Percentiles rank a stretch among this genome's conserved stretches.
Evolutionary conservation across 2,329 filamentous ascomycete species (phyloP).

Genomic region (Grosmannia serpens): DNA sequence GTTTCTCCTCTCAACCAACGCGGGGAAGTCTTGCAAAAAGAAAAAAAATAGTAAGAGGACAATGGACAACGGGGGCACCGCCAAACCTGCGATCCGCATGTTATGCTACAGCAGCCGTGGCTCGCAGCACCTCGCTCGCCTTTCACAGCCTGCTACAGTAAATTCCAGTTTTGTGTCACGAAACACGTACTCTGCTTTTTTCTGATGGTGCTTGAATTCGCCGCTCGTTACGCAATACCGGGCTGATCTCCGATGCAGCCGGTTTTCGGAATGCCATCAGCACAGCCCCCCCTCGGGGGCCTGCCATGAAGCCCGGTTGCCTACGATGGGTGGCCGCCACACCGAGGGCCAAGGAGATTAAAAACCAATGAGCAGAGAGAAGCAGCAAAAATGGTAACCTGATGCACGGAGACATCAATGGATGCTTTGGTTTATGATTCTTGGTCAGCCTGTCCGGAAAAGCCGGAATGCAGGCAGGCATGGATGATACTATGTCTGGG

Average conservation of each 20-base stretch:
- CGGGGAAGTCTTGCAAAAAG: too few relatives aligned
- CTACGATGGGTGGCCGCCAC: not conserved
- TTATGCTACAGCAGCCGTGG: not conserved
- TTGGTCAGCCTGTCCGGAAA: not conserved
- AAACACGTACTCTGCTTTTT: not conserved
- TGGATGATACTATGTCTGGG: not conserved
- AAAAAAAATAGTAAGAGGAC: not conserved
- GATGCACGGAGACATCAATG: not conserved
- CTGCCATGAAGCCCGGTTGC: not conserved
- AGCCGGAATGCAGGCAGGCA: not conserved
- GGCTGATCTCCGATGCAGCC: not conserved
- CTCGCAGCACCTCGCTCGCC: not conserved
- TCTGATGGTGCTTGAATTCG: not conserved
- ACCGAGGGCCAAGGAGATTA: not conserved
- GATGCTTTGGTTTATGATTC: not conserved
- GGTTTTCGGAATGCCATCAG: constrained; percentile 1
- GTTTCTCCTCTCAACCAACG: not conserved
- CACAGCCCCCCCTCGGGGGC: not conserved
- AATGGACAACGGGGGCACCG: not conserved
- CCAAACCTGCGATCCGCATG: not conserved
- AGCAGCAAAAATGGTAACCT: not conserved
- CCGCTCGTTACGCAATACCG: not conserved
- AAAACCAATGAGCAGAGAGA: not conserved
- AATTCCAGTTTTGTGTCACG: not conserved
- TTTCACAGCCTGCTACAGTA: not conserved